Evolutionary conservation across 2,329 filamentous ascomycete genomes (phyloP), one percentile per base, ranked within the genome.

Genomic region (Periconia macrospinosa): DNA sequence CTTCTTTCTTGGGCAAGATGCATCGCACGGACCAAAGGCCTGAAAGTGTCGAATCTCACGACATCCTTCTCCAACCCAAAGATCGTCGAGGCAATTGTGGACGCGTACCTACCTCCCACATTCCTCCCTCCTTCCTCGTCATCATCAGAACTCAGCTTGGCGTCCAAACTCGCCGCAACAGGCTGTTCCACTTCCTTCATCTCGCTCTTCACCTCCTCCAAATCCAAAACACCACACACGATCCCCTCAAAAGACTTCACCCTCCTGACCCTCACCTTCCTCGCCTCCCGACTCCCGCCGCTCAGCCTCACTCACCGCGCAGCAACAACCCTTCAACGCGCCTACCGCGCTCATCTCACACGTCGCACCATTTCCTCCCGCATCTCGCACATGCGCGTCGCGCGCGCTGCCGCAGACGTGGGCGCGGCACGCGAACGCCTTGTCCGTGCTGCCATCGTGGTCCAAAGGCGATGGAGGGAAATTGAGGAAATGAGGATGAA

Each of bases 221-320:
- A 60, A 9, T 65, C 67, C 18, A 52, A 47, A 9, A 54, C 58
- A 6, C 46, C 61, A 15, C 61, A 58, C 5, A 37, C 75, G 23
- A 77, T 86, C 20, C 81, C 83, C 13, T 79, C 81, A 52, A 73
- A 74, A 23, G 78, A 81, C 59, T 85, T 84, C 56, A 83, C 81
- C 0, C 66, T 85, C 23, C 79, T 81, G 2, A 78, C 81, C 2
- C 78, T 87, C 8, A 78, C 83, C 3, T 86, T 86, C 65, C 77
- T 87, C 6, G 83, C 83, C 41, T 84, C 82, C 3, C 78, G 84
- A 41, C 72, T 87, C 1, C 73, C 87, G 3, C 78, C 80, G 0
- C 75, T 83, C 6, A 78, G 78, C 1, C 75, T 75, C 52, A 72
- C 71, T 13, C 73, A 77, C 53, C 77, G 79, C 42, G 84, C 84